Base-by-base conservation (phyloP, 495 filamentous ascomycete species). In the Podospora australis region DNA sequence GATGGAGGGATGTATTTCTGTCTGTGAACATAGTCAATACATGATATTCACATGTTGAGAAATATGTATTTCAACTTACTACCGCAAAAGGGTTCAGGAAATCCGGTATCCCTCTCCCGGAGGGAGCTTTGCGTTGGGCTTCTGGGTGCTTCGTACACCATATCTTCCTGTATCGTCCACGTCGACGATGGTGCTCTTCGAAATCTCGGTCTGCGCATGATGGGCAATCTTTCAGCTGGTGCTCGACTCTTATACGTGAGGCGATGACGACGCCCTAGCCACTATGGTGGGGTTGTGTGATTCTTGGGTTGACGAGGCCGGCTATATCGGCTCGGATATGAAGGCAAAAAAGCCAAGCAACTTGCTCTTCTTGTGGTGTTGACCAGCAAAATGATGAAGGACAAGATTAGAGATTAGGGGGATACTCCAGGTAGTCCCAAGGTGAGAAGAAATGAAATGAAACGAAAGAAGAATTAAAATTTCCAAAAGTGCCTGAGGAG, bases 1-100 rank as follows among this genome's bases (percentile, higher is more conserved):
- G 66, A 14, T 62, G 66, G 13, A 65, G 60, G 14, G 58, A 49
- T 9, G 66, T 69, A 46, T 65, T 69, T 36, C 63, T 48, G 16
- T 48, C 64, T 67, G 35, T 1, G 10, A 26, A 0, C 9, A 0
- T 36, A n/a, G 14, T 29, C 19, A 19, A 22, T 28, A 9, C 22
- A 28, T 42, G 17, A 22, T 47, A 8, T 23, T 10, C 4, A 41
- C n/a, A 8, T n/a, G 16, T n/a, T 32, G 19, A 9, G 40, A 10
- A 6, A 19, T 13, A 11, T 16, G 19, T 25, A n/a, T 6, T 13
- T 48, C n/a, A 1, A 61, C 55, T 47, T 47, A 67, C 64, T 46
- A 34, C 58, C 56, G 36, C 53, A 55, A 32, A 67, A 65, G 6
- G 52, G 26, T 29, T 67, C 66, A 9, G 66, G 66, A 26, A 69